Conservation (phyloP, 176 grass and related monocot genomes). For the Aegilops bicornis region DNA sequence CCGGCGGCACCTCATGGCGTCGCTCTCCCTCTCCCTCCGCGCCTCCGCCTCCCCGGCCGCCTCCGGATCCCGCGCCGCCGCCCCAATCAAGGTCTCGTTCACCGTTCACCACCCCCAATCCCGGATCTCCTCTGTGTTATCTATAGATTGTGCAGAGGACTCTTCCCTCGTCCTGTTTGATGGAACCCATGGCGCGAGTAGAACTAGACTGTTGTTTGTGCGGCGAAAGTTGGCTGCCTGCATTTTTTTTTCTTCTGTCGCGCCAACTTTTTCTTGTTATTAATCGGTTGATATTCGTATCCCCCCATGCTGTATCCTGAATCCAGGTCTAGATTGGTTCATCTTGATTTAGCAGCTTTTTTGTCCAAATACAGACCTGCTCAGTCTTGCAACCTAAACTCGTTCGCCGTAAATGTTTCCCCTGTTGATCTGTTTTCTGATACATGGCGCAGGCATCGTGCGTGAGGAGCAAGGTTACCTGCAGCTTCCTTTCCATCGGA, state of each 20-base stretch:
- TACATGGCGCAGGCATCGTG: slow-evolving; percentile 14
- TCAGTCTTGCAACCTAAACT: background rate
- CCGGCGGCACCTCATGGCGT: slow-evolving; percentile 33
- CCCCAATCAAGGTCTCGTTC: slow-evolving; percentile 44
- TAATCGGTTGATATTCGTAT: background rate
- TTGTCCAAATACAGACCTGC: background rate
- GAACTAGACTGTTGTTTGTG: background rate
- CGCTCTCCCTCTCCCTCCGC: slow-evolving; percentile 50
- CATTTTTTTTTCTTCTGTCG: background rate
- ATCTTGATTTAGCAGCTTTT: background rate
- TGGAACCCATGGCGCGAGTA: background rate
- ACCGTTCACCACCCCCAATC: background rate
- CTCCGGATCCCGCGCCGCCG: slow-evolving; percentile 46
- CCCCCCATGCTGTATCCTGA: no score
- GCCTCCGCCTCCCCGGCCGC: slow-evolving; percentile 16
- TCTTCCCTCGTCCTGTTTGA: background rate
- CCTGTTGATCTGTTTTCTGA: background rate
- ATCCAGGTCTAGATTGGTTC: background rate
- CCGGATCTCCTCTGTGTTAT: background rate
- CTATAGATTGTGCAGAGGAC: background rate
- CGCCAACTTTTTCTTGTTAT: background rate
- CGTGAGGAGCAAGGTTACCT: slow-evolving; percentile 20
- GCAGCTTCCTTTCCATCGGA: slow-evolving; percentile 16
- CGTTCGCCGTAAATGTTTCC: no score
- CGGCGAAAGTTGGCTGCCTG: background rate